Base-by-base conservation (phyloP, 169 alveolate genomes). In the Theileria equi region DNA sequence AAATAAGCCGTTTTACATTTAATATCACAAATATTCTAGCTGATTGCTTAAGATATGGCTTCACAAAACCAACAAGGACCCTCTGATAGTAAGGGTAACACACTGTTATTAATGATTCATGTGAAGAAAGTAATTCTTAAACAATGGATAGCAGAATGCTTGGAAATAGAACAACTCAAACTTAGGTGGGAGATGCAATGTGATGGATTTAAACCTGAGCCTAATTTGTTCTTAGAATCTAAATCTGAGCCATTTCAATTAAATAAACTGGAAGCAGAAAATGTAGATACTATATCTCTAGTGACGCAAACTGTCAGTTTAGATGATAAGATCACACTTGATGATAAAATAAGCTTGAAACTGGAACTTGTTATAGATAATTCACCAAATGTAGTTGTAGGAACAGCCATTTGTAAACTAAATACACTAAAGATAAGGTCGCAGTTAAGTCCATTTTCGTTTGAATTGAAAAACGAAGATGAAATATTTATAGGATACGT, bases 71-170 rank as follows among this genome's bases (percentile, higher is more conserved):
- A n/a, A n/a, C n/a, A n/a, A 11, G 32, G 32, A 19, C 53, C 53
- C 17, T 11, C 53, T 8, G 53, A 16, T 13, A 19, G 36, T 25
- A 53, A 35, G 38, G 16, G 36, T 28, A 53, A 28, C 23, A 53
- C 82, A 4, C 58, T 38, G 3, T 17, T 71, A 10, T 71, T 71
- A 11, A 50, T 68, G 7, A 60, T 58, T 28, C 82, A 71, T 16
- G 62, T 71, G 19, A 71, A 38, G 50, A 59, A 60, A n/a, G 40
- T 71, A 11, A 26, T 49, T 7, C 26, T 71, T 17, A 13, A 48
- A n/a, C 59, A 58, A 0, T 47, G 34, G 34, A 40, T 60, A 2
- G 35, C 49, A 23, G 21, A 36, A 7, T 28, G 19, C 38, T 11
- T 25, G 0, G 45, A 36, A 13, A 25, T 58, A 5, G 55, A 11